These are phyloP conservation scores for Cucurbita moschata DNA, from an alignment of 306 rosid genomes.

Conservation along the genomic window DNA sequence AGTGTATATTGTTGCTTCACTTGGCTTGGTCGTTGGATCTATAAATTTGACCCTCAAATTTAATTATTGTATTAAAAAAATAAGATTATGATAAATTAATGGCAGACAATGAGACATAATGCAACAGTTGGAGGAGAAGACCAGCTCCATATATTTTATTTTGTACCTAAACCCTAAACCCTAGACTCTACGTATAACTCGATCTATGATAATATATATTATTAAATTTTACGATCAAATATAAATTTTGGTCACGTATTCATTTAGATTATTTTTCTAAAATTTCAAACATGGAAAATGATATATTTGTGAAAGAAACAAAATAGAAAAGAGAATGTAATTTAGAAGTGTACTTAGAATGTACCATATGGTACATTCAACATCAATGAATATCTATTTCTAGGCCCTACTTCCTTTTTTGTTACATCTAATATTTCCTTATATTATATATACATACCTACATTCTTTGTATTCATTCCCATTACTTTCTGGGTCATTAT, in stretches of 20 bases:
- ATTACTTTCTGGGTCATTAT: not conserved
- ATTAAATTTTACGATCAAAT: too few species aligned
- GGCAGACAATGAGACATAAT: slow-evolving; percentile 4
- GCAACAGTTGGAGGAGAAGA: not conserved
- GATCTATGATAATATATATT: too few species aligned
- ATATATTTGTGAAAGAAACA: too few species aligned
- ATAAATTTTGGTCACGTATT: too few species aligned
- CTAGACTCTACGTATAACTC: too few species aligned
- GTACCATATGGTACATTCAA: not conserved
- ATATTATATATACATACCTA: not conserved
- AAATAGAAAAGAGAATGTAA: not conserved
- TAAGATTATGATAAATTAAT: not conserved
- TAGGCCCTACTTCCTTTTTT: not conserved
- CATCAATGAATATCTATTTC: not conserved
- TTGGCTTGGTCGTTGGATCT: slow-evolving; percentile 1
- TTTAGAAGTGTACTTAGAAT: not conserved
- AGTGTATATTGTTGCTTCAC: not conserved
- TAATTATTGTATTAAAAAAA: not conserved
- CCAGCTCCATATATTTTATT: too few species aligned
- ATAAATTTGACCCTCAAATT: slow-evolving; percentile 1
- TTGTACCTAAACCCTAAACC: too few species aligned
- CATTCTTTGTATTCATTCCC: not conserved
- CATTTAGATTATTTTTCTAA: too few species aligned
- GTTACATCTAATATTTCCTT: not conserved
- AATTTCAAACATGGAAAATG: too few species aligned